phyloP scores from a whole-genome alignment of 306 rosid genomes.

The Carpinus fangiana region DNA sequence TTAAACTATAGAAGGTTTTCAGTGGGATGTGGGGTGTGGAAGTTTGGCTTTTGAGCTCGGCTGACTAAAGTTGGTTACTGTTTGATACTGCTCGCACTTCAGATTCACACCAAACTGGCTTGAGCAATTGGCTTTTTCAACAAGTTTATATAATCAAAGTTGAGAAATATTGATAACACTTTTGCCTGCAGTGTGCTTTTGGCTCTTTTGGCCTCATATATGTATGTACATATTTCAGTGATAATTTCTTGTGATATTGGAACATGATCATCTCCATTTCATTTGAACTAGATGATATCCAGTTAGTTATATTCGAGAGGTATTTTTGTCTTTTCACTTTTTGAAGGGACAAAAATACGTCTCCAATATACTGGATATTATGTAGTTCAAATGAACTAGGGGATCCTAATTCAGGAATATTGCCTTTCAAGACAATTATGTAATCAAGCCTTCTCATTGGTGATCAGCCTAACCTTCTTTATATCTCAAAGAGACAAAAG shows the following conservation, averaged over 20 bases:
- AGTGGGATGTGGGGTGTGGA: neutral
- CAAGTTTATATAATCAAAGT: neutral
- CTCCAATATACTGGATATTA: too few relatives aligned
- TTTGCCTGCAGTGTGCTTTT: too few relatives aligned
- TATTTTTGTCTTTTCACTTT: too few relatives aligned
- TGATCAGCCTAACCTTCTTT: conserved; percentile 9
- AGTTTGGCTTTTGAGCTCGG: neutral
- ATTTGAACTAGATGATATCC: too few relatives aligned
- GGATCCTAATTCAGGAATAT: neutral
- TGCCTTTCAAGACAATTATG: conserved; percentile 5
- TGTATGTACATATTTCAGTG: neutral
- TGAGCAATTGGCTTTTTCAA: neutral
- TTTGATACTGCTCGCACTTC: neutral
- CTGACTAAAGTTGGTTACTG: neutral
- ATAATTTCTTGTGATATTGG: conserved; percentile 10
- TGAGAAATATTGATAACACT: too few relatives aligned
- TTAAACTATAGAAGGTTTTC: neutral
- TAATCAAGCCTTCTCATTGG: conserved; percentile 9
- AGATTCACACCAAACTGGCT: neutral
- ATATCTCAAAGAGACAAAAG: neutral
- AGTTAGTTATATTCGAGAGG: too few relatives aligned
- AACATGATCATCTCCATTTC: too few relatives aligned
- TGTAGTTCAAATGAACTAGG: too few relatives aligned
- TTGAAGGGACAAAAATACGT: too few relatives aligned
- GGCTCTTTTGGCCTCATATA: neutral